Evolutionary conservation across 176 grass and related monocot species (phyloP).

Genomic region (Metroxylon sagu): DNA sequence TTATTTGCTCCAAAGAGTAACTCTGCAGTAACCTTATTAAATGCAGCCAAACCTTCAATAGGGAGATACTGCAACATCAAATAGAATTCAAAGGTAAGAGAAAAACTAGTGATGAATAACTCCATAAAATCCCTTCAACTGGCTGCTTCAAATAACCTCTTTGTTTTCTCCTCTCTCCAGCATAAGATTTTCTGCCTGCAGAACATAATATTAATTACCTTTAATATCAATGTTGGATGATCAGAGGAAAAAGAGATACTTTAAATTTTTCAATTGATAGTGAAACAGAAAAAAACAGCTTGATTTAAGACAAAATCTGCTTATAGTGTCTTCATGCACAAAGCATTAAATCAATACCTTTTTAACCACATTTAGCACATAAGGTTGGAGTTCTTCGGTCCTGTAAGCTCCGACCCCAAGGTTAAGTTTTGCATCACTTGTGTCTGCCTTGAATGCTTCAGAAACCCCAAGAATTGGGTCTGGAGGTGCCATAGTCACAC

Average conservation of each 20-base stretch:
- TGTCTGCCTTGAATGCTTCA: conserved; percentile 84
- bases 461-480: conserved; percentile 95
- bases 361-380: conserved; percentile 84
- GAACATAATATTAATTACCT: conserved; percentile 22
- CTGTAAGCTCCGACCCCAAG: conserved; percentile 97
- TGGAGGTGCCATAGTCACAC: conserved; percentile 85
- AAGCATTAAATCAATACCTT: conserved; percentile 35
- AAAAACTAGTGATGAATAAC: neutral
- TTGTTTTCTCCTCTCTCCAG: conserved; percentile 94
- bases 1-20: conserved; percentile 82
- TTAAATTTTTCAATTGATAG: no score
- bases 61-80: conserved; percentile 76
- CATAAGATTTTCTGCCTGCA: conserved; percentile 82
- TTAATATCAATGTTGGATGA: neutral
- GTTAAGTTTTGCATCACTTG: conserved; percentile 78
- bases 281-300: no score
- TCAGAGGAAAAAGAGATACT: no score
- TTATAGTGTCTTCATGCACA: no score
- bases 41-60: conserved; percentile 89
- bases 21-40: conserved; percentile 91
- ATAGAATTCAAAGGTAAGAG: conserved; percentile 9
- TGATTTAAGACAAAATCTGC: no score
- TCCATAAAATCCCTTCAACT: neutral
- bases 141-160: conserved; percentile 43
- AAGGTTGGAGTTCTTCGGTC: conserved; percentile 78